Base-by-base conservation (phyloP, 2,329 filamentous ascomycete species). In the Sporothrix variecibatus region DNA sequence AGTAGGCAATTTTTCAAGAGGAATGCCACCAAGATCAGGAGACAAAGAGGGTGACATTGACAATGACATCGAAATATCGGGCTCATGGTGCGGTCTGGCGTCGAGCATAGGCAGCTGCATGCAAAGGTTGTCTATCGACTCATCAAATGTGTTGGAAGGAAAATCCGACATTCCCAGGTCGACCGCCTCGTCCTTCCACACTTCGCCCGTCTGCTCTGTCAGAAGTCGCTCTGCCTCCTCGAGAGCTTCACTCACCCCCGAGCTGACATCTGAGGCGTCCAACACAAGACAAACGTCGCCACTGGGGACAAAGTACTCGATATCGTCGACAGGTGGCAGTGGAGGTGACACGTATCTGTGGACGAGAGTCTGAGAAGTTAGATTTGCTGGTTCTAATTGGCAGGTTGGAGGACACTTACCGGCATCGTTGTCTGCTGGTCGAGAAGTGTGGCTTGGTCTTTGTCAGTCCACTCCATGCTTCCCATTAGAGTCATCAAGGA, bases 191-290 rank as follows among this genome's bases (percentile, higher is more conserved):
- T 58, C 62, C 1, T 3, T n/a, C 74, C 74, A 75, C 1, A 28
- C 9, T 2, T 72, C 60, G 0, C 20, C 69, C 0, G 28, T 1
- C 6, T 40, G 17, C 15, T 70, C 49, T 8, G 70, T n/a, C 2
- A 72, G 28, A 1, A n/a, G 17, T 0, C 28, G 34, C 15, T 75
- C 74, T 6, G 72, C 72, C 15, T 77, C 73, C 26, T 40, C 34
- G 2, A 74, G 46, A 0, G 74, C 77, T 9, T 76, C 72, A 6
- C 76, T 75, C 0, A 75, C 17, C 1, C 60, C 17, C 0, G 75
- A 78, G 51, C 74, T 75, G 1, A 76, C 53, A 3, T 77, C 75
- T 8, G 77, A 77, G 9, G 60, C 72, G 1, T 76, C 75, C 2
- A 73, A 74, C 2, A 78, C 62, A 5, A 68, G 17, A 11, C 73